These are phyloP conservation scores for Gossypium gossypioides DNA, from an alignment of 441 rosid species.

Conservation along the genomic window DNA sequence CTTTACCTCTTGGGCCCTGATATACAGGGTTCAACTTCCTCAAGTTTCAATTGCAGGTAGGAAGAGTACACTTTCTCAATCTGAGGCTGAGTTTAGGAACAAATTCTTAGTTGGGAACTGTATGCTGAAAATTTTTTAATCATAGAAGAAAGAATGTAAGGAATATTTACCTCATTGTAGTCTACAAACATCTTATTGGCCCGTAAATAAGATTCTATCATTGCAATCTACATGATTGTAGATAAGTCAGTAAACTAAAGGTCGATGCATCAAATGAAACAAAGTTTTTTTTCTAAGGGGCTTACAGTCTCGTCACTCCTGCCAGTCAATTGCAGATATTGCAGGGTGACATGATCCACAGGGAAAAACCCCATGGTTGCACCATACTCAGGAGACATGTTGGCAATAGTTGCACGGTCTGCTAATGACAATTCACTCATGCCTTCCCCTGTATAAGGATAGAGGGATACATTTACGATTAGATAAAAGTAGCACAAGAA, in stretches of 20 bases:
- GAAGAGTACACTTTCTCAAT: conserved; percentile 62
- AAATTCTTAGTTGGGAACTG: conserved; percentile 15
- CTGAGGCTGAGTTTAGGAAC: conserved; percentile 45
- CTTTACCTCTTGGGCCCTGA: conserved; percentile 87
- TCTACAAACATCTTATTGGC: conserved; percentile 91
- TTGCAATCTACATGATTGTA: conserved; percentile 47
- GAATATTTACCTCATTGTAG: conserved; percentile 61
- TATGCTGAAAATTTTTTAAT: conserved; percentile 5
- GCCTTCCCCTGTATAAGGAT: conserved; percentile 67
- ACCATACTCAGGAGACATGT: conserved; percentile 96
- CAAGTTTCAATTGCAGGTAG: conserved; percentile 58
- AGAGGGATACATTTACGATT: background rate
- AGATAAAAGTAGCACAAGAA: conserved; percentile 11
- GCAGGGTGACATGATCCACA: conserved; percentile 81
- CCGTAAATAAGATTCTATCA: conserved; percentile 85
- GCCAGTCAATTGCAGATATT: conserved; percentile 74
- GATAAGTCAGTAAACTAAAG: conserved; percentile 20
- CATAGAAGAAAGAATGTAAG: conserved; percentile 1
- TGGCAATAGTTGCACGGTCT: conserved; percentile 89
- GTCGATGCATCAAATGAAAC: background rate
- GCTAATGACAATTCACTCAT: conserved; percentile 84
- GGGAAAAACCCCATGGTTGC: conserved; percentile 98
- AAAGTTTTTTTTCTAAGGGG: background rate
- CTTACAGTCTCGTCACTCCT: conserved; percentile 78
- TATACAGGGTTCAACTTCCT: conserved; percentile 76